Base-by-base conservation (phyloP, 805 yeast genomes). In the Tetrapisispora pingtungensis region DNA sequence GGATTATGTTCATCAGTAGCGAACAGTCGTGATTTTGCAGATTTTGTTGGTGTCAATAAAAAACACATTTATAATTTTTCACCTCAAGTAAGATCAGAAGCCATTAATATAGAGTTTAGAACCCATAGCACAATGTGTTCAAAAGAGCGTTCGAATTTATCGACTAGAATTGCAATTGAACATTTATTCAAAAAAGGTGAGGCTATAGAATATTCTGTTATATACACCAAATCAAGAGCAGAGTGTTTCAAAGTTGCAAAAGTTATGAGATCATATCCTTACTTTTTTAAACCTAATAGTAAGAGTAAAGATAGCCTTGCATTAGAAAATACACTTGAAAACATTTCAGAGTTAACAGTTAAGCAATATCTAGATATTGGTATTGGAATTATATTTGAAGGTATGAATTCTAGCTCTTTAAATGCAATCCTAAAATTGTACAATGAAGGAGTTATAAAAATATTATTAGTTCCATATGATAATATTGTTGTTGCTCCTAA, bases 31-130 rank as follows among this genome's bases (percentile, higher is more conserved):
- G 96, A 86, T 50, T 63, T 89, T 46, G 90, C 84, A 1, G 85
- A 81, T 43, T 93, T 97, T 96, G 62, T 93, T 26, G 95, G 93
- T 2, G 80, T 83, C 22, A 53, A 72, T 1, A 81, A 78, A 53
- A 66, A 62, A 18, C 70, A 77, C 40, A 70, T 80, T 6, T 86
- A 71, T 67, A 88, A 87, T 54, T 88, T 83, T 58, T 72, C 78
- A 15, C 80, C 94, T 0, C 67, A 67, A 41, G 81, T 78, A 36
- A 68, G 90, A 45, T 65, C 68, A 8, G 57, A 65, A 36, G 78
- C 84, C 3, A 53, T 86, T 13, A 76, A 73, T 44, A 77, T 84
- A 18, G 80, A 72, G 50, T 54, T 84, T 37, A 76, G 73, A 44
- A 61, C 76, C 0, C 76, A 69, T 53, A 57, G 61, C 14, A 66